phyloP scores from a whole-genome alignment of 805 yeast genomes.

The Hanseniaspora lindneri region DNA sequence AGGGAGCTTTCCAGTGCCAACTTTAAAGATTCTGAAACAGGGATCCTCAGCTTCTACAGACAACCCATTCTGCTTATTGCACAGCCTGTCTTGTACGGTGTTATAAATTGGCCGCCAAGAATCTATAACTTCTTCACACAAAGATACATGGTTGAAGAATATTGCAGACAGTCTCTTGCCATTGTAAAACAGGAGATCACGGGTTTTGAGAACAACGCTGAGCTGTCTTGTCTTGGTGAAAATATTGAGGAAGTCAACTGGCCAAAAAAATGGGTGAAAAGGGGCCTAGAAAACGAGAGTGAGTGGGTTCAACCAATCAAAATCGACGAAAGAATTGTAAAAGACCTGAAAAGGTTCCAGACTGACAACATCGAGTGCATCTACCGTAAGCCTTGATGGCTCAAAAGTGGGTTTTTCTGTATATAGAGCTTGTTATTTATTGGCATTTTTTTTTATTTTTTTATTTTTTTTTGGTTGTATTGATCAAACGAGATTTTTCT shows the following conservation, averaged over 20 bases:
- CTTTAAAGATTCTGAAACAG: slow-evolving; percentile 24
- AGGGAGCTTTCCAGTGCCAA: slow-evolving; percentile 40
- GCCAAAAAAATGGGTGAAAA: slow-evolving; percentile 75
- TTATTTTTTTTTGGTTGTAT: not conserved
- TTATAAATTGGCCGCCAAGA: slow-evolving; percentile 61
- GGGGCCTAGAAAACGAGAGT: slow-evolving; percentile 59
- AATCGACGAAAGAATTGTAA: slow-evolving; percentile 52
- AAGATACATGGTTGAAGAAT: slow-evolving; percentile 57
- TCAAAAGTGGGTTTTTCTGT: too few species aligned
- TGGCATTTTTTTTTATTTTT: too few species aligned
- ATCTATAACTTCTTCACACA: slow-evolving; percentile 66
- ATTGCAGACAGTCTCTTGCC: slow-evolving; percentile 46
- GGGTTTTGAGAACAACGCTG: slow-evolving; percentile 39
- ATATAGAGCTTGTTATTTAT: too few species aligned
- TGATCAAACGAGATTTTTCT: not conserved
- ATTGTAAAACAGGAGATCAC: slow-evolving; percentile 35
- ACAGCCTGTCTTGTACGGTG: slow-evolving; percentile 69
- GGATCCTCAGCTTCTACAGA: slow-evolving; percentile 48
- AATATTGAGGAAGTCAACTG: slow-evolving; percentile 68
- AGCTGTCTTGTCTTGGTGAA: slow-evolving; percentile 33
- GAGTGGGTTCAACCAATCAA: slow-evolving; percentile 78
- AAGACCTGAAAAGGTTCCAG: slow-evolving; percentile 4
- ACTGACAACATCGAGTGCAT: too few species aligned
- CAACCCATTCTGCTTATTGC: slow-evolving; percentile 72
- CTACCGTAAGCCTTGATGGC: too few species aligned